Evolutionary conservation across 192 early-diverging fungal species (phyloP).

Genomic region (Podila horticola): DNA sequence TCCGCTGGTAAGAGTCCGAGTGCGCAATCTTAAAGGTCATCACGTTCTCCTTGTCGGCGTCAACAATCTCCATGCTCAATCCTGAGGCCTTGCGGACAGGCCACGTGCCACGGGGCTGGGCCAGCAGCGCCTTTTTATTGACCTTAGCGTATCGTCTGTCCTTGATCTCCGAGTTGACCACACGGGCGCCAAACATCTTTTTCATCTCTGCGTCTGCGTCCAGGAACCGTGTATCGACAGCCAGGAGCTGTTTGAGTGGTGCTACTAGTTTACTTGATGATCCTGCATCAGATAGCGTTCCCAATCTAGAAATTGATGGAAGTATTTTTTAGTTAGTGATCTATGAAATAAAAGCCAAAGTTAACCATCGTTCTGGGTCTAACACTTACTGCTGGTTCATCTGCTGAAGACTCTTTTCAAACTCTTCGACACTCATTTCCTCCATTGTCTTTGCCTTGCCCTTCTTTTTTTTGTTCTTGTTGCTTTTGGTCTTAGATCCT

Average conservation of each 20-base stretch:
- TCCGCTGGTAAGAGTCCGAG: slow-evolving; percentile 74
- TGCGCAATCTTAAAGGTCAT: slow-evolving; percentile 73
- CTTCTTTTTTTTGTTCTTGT: slow-evolving; percentile 64
- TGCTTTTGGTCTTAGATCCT: slow-evolving; percentile 38
- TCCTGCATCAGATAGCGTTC: slow-evolving; percentile 8
- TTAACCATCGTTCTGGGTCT: neutral
- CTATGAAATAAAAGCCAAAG: too few relatives aligned
- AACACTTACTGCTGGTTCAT: slow-evolving; percentile 65
- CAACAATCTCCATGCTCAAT: slow-evolving; percentile 59
- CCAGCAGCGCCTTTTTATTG: slow-evolving; percentile 65
- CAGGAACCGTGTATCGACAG: slow-evolving; percentile 72
- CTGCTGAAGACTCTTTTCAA: slow-evolving; percentile 71
- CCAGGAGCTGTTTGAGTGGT: slow-evolving; percentile 52
- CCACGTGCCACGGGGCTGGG: slow-evolving; percentile 79
- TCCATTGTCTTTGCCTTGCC: slow-evolving; percentile 52
- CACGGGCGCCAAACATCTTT: slow-evolving; percentile 87
- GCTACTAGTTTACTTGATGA: slow-evolving; percentile 5
- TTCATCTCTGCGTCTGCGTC: slow-evolving; percentile 92
- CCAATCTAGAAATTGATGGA: slow-evolving; percentile 1
- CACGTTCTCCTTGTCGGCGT: slow-evolving; percentile 46
- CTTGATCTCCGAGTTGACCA: slow-evolving; percentile 70
- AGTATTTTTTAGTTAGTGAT: neutral
- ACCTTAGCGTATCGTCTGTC: slow-evolving; percentile 60
- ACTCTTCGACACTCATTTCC: slow-evolving; percentile 70
- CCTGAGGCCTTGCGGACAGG: slow-evolving; percentile 64